Percentiles rank a stretch among this genome's conserved stretches.
phyloP scores from a whole-genome alignment of 257 asterid genomes.

The Solanum gandarillasii region DNA sequence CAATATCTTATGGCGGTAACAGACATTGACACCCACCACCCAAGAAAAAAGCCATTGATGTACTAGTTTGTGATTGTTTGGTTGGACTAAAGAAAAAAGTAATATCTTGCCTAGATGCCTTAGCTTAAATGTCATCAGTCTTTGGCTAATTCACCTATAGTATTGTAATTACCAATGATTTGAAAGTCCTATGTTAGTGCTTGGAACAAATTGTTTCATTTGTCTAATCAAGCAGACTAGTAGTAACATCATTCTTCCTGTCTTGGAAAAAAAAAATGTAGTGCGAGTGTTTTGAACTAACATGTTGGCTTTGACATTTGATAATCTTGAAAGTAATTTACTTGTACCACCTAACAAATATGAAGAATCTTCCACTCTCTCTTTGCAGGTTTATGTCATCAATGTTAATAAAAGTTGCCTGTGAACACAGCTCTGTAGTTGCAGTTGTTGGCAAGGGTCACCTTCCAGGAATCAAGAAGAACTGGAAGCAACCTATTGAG shows the following conservation, averaged over 20 bases:
- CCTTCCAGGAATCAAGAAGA: slow-evolving; percentile 66
- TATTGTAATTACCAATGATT: neutral
- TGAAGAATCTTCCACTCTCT: neutral
- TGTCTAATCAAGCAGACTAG: neutral
- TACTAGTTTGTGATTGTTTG: neutral
- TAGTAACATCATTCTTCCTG: neutral
- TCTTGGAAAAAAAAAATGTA: neutral
- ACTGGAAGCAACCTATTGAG: slow-evolving; percentile 79
- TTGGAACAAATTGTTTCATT: neutral
- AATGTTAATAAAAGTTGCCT: slow-evolving; percentile 44
- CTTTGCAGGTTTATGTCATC: slow-evolving; percentile 74
- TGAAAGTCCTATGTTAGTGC: neutral
- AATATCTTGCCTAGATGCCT: neutral
- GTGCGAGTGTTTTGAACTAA: neutral
- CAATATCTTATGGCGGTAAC: neutral
- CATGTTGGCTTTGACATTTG: neutral
- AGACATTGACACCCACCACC: neutral
- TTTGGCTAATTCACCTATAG: neutral
- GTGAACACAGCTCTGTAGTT: slow-evolving; percentile 72
- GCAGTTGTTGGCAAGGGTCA: slow-evolving; percentile 97
- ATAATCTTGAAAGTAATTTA: neutral
- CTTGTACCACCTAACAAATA: neutral
- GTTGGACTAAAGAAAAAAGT: neutral
- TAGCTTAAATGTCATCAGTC: neutral
- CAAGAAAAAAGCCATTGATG: neutral